These are phyloP conservation scores for Crithidia expoeki DNA, from an alignment of 208 protist genomes.

Conservation along the genomic window DNA sequence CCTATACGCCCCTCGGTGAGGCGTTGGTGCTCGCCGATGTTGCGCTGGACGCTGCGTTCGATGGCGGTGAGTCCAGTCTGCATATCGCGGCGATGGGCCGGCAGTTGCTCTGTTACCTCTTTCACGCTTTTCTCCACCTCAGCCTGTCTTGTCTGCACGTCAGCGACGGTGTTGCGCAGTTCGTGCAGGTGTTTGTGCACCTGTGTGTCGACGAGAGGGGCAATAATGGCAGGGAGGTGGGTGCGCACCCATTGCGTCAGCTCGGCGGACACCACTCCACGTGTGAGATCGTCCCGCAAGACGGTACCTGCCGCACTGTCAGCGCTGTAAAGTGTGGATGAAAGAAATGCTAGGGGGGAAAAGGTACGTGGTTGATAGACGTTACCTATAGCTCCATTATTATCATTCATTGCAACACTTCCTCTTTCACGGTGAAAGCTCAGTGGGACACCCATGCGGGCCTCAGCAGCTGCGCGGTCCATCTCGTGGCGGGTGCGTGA, in stretches of 20 bases:
- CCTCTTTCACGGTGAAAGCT: neutral
- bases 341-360: neutral
- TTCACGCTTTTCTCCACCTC: constrained; percentile 22
- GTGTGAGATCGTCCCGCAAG: constrained; percentile 20
- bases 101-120: constrained; percentile 33
- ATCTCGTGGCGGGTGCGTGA: constrained; percentile 46
- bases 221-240: constrained; percentile 33
- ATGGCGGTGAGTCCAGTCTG: constrained; percentile 31
- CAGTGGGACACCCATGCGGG: constrained; percentile 23
- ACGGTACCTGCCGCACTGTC: neutral
- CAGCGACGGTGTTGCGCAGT: constrained; percentile 27
- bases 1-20: constrained; percentile 20
- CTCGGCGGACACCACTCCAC: constrained; percentile 25
- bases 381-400: neutral
- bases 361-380: too few relatives aligned
- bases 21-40: constrained; percentile 28
- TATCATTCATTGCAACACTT: neutral
- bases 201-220: constrained; percentile 40
- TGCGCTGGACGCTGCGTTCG: constrained; percentile 14
- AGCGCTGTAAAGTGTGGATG: neutral
- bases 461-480: constrained; percentile 20
- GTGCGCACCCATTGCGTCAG: constrained; percentile 31
- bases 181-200: constrained; percentile 31
- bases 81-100: constrained; percentile 21
- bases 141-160: constrained; percentile 19